These are phyloP conservation scores for Syzygium grande DNA, from an alignment of 345 rosid genomes.

Conservation along the genomic window DNA sequence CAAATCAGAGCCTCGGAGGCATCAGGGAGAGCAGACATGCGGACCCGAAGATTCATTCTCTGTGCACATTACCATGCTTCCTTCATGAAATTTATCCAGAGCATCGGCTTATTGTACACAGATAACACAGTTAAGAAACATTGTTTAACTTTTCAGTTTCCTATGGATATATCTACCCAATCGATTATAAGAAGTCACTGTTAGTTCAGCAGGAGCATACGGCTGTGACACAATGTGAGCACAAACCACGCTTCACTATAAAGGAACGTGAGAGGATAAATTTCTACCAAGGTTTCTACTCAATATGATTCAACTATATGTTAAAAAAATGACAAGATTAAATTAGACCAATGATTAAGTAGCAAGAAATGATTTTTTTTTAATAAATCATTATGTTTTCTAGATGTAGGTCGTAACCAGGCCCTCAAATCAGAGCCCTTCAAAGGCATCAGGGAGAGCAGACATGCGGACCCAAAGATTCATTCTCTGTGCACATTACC, in stretches of 20 bases:
- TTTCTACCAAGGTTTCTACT: neutral
- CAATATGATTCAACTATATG: neutral
- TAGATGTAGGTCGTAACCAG: conserved; percentile 2
- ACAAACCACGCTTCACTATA: neutral
- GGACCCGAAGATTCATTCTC: conserved; percentile 4
- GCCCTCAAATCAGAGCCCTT: conserved; percentile 1
- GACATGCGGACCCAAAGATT: conserved; percentile 6
- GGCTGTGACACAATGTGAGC: neutral
- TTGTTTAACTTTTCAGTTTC: neutral
- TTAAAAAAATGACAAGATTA: neutral
- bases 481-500: conserved; percentile 9
- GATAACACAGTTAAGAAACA: neutral
- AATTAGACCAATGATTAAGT: neutral
- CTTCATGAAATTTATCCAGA: conserved; percentile 5
- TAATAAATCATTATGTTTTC: neutral
- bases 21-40: conserved; percentile 9
- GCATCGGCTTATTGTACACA: conserved; percentile 14
- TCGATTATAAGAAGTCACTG: neutral
- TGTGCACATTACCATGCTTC: conserved; percentile 10
- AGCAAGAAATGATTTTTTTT: neutral
- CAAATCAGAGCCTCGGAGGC: neutral
- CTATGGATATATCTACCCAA: no score
- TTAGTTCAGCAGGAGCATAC: neutral
- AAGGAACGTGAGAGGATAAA: neutral
- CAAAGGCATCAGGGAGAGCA: conserved; percentile 3